Conservation (phyloP, 768 basidiomycete genomes). For the Suillus luteus region DNA sequence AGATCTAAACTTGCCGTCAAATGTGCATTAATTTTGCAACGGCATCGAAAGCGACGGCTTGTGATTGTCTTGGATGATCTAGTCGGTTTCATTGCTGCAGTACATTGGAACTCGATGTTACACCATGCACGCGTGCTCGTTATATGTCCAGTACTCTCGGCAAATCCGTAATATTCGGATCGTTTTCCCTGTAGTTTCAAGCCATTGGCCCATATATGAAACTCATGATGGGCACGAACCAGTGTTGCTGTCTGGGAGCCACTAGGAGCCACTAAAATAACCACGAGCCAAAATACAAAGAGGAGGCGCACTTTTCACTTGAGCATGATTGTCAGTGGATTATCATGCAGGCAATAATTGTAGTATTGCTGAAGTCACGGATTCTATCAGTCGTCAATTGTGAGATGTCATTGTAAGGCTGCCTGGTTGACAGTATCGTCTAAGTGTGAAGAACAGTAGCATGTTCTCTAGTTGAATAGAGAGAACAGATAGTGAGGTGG, state of each 20-base stretch:
- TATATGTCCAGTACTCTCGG: background rate
- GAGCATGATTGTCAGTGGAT: background rate
- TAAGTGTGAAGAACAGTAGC: background rate
- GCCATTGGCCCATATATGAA: background rate
- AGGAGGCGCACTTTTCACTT: background rate
- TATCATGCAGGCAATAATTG: background rate
- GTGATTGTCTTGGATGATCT: background rate
- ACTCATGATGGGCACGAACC: background rate
- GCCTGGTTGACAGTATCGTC: background rate
- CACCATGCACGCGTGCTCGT: background rate
- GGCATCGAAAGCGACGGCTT: background rate
- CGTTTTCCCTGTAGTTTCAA: background rate
- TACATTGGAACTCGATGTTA: background rate
- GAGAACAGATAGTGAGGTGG: background rate
- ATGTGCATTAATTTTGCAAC: background rate
- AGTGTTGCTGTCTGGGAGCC: background rate
- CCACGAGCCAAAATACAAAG: background rate
- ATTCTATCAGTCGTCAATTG: background rate
- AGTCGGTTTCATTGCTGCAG: background rate
- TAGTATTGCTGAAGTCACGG: background rate
- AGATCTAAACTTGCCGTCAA: background rate
- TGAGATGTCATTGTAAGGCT: background rate
- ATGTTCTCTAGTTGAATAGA: background rate
- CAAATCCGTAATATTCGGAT: background rate
- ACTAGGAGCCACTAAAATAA: background rate